Percentiles rank a stretch among this genome's conserved stretches.
phyloP scores from a whole-genome alignment of 1,139 yeast species.

The Meyerozyma athensensis region DNA sequence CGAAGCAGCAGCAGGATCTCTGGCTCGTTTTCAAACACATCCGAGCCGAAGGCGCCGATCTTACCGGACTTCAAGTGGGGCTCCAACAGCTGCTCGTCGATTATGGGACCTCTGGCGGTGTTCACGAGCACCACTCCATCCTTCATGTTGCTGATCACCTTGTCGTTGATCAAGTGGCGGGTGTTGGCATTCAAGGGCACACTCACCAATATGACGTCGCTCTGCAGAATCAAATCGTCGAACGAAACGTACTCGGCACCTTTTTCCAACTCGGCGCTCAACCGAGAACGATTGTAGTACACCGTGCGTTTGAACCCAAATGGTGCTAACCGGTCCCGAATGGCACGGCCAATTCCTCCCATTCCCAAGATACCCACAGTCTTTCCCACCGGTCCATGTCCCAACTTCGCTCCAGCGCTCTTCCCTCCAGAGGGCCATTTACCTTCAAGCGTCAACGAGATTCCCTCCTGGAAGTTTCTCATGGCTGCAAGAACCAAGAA shows the following conservation, averaged over 20 bases:
- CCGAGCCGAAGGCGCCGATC: conserved; percentile 71
- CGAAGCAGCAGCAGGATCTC: conserved; percentile 54
- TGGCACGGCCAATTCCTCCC: conserved; percentile 75
- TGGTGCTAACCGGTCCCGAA: conserved; percentile 56
- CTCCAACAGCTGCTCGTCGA: conserved; percentile 62
- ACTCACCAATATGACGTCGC: conserved; percentile 60
- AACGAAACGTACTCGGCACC: conserved; percentile 53
- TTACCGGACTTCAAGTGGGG: conserved; percentile 63
- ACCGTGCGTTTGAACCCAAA: conserved; percentile 58
- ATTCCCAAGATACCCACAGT: conserved; percentile 66
- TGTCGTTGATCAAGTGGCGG: conserved; percentile 51
- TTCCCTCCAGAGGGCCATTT: conserved; percentile 42
- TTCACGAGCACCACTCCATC: conserved; percentile 60
- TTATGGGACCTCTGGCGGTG: conserved; percentile 72
- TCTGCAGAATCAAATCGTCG: conserved; percentile 48
- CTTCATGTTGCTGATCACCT: conserved; percentile 53
- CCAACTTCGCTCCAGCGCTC: conserved; percentile 15
- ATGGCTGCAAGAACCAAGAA: conserved; percentile 61
- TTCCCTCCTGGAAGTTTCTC: conserved; percentile 52
- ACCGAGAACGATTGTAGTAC: conserved; percentile 56
- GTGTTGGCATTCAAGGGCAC: conserved; percentile 61
- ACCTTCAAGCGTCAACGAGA: conserved; percentile 44
- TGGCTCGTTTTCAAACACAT: conserved; percentile 86
- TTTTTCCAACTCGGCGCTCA: conserved; percentile 50
- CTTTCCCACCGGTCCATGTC: conserved; percentile 55